Conservation (phyloP, 106 monocot species). For the Vanilla planifolia region DNA sequence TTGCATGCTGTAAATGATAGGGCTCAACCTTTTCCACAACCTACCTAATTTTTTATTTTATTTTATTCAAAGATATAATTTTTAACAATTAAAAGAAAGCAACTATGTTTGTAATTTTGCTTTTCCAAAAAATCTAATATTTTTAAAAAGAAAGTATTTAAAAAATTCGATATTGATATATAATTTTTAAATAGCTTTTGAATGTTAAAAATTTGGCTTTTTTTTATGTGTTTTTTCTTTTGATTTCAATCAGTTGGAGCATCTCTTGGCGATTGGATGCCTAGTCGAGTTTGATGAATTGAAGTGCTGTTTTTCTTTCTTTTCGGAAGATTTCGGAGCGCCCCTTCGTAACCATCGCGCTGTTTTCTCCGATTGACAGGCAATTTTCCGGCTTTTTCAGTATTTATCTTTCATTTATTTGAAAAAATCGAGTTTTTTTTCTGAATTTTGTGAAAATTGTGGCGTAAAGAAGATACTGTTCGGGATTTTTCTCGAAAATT, state of each 20-base stretch:
- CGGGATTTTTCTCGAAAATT: background rate
- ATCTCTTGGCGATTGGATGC: background rate
- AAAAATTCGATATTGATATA: too few species aligned
- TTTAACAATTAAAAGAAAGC: too few species aligned
- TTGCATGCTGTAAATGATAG: too few species aligned
- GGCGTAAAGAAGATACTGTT: background rate
- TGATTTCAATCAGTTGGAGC: background rate
- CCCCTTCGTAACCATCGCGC: background rate
- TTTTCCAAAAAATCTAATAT: too few species aligned
- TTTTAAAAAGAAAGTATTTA: too few species aligned
- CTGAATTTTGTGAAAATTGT: background rate
- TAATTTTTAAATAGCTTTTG: too few species aligned
- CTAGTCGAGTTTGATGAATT: background rate
- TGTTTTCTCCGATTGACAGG: background rate
- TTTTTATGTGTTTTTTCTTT: background rate
- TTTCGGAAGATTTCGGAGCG: background rate
- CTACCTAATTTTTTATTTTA: too few species aligned
- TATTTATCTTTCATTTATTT: background rate
- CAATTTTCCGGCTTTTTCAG: background rate
- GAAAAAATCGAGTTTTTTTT: background rate
- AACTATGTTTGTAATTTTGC: too few species aligned
- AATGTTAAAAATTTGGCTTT: too few species aligned
- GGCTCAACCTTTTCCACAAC: too few species aligned
- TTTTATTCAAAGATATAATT: too few species aligned
- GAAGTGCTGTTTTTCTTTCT: background rate